Conservation (phyloP, 768 basidiomycete genomes). For the Lactifluus pinguis region DNA sequence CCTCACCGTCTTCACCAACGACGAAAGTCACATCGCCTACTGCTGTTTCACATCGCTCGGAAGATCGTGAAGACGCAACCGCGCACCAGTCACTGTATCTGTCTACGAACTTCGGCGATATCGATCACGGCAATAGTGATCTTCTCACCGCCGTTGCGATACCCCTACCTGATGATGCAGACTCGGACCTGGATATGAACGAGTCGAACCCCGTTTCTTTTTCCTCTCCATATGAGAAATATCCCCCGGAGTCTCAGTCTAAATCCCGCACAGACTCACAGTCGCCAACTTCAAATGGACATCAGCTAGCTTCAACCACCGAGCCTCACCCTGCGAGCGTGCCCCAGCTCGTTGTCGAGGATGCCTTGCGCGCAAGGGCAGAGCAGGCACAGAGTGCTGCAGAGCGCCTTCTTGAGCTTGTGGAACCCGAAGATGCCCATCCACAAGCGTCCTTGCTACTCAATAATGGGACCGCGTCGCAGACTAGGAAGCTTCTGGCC, state of each 20-base stretch:
- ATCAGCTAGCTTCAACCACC: constrained; percentile 38
- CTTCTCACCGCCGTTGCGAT: constrained; percentile 62
- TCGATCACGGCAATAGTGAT: constrained; percentile 30
- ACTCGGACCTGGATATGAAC: constrained; percentile 52
- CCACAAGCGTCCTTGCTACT: constrained; percentile 12
- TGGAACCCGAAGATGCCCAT: constrained; percentile 56
- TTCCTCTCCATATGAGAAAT: constrained; percentile 52
- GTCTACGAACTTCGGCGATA: constrained; percentile 35
- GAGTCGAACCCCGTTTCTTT: constrained; percentile 62
- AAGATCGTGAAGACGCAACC: constrained; percentile 3
- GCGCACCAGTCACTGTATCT: constrained; percentile 24
- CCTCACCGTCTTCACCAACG: constrained; percentile 23
- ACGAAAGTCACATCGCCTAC: constrained; percentile 14
- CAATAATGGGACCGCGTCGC: constrained; percentile 27
- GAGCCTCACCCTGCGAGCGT: constrained; percentile 33
- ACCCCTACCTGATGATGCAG: constrained; percentile 67
- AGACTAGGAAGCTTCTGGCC: constrained; percentile 33
- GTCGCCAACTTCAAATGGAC: constrained; percentile 45
- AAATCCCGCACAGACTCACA: constrained; percentile 37
- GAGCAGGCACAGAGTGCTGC: constrained; percentile 93
- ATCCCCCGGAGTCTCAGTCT: constrained; percentile 31
- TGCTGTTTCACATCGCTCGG: constrained; percentile 17
- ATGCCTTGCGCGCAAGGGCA: constrained; percentile 77
- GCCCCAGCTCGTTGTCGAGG: constrained; percentile 58
- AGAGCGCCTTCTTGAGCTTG: constrained; percentile 76